A percentile compares a stretch with the other conserved stretches of the same genome.
Evolutionary conservation across 2,329 filamentous ascomycete genomes (phyloP).

Genomic region (Aureobasidium sp.): DNA sequence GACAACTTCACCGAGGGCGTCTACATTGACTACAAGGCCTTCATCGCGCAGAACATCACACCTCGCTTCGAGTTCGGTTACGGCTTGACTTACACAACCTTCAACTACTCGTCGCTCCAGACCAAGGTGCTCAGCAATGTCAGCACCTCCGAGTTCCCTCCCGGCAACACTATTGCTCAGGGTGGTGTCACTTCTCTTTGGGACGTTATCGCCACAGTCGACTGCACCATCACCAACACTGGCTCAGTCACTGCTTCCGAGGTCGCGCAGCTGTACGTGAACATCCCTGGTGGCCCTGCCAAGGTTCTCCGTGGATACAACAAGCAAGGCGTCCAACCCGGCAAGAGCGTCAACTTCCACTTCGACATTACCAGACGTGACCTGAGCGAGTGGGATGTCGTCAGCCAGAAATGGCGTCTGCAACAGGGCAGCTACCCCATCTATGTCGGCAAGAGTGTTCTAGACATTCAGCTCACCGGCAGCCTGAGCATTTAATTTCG

Average conservation of each 20-base stretch:
- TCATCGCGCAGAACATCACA: conserved; percentile 24
- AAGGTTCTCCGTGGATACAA: conserved; percentile 27
- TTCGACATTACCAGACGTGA: conserved; percentile 37
- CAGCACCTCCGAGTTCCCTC: conserved; percentile 15
- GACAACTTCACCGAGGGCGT: conserved; percentile 28
- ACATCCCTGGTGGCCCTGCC: conserved; percentile 22
- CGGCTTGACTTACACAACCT: conserved; percentile 30
- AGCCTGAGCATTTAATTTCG: conserved; percentile 14
- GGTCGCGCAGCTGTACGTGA: conserved; percentile 42
- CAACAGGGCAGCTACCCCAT: conserved; percentile 36
- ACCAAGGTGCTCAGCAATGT: conserved; percentile 23
- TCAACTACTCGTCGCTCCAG: conserved; percentile 26
- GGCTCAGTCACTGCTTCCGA: conserved; percentile 43
- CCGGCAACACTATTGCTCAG: conserved; percentile 15
- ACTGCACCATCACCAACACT: conserved; percentile 44
- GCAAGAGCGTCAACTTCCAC: conserved; percentile 25
- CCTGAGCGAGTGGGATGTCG: conserved; percentile 43
- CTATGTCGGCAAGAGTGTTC: conserved; percentile 37
- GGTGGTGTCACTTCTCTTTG: conserved; percentile 35
- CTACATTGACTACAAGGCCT: conserved; percentile 31
- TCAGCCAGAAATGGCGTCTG: conserved; percentile 43
- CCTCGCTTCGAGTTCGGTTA: conserved; percentile 30
- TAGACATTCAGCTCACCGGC: conserved; percentile 25
- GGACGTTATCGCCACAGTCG: conserved; percentile 42
- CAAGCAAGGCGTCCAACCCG: conserved; percentile 24